These are phyloP conservation scores for Amphibolis antarctica DNA, from an alignment of 106 monocot species.

Conservation along the genomic window DNA sequence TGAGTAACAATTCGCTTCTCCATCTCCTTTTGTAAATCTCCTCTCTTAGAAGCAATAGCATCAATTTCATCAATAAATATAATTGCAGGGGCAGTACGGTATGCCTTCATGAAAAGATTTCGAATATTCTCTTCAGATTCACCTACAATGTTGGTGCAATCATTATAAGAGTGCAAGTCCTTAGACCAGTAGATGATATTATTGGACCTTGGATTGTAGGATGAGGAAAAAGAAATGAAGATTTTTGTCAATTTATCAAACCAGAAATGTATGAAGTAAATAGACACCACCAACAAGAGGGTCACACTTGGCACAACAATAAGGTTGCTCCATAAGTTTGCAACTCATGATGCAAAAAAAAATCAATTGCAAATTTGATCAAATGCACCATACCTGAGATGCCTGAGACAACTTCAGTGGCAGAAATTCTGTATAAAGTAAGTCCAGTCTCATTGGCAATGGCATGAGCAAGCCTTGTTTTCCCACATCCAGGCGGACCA, in stretches of 20 bases:
- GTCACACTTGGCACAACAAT: too few relatives aligned
- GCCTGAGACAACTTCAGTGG: constrained; percentile 72
- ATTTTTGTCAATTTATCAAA: not conserved
- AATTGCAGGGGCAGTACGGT: constrained; percentile 79
- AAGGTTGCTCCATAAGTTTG: too few relatives aligned
- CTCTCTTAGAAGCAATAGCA: constrained; percentile 94
- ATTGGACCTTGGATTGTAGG: not conserved
- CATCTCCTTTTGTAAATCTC: constrained; percentile 83
- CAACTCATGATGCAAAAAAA: too few relatives aligned
- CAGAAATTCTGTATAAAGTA: constrained; percentile 79
- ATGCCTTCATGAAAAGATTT: constrained; percentile 76
- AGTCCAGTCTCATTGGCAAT: constrained; percentile 92
- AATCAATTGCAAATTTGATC: too few relatives aligned
- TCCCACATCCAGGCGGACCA: constrained; percentile 92
- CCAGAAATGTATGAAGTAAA: not conserved
- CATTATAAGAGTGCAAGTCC: not conserved
- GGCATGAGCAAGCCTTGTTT: constrained; percentile 83
- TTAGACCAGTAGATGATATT: not conserved
- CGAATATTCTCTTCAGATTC: constrained; percentile 89
- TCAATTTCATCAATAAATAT: constrained; percentile 97
- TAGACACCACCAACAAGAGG: not conserved
- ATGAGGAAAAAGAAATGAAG: not conserved
- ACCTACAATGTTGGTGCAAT: constrained; percentile 26
- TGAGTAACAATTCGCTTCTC: constrained; percentile 91
- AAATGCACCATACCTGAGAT: constrained; percentile 61